Base-by-base conservation (phyloP, 2,329 filamentous ascomycete species). In the Talaromyces sp. region DNA sequence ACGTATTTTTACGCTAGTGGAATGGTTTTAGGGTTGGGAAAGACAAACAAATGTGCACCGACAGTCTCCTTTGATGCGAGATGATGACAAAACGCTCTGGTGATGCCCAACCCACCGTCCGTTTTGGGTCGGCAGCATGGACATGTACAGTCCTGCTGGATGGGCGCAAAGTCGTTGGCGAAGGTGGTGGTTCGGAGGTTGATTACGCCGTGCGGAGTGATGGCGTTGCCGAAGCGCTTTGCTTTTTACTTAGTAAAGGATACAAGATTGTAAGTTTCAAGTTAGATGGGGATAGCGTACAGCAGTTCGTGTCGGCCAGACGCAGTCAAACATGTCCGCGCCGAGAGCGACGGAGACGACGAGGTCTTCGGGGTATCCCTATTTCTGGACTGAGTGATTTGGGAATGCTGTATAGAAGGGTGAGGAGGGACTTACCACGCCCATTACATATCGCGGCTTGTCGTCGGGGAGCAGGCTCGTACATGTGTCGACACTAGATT, bases 391-490 rank as follows among this genome's bases (percentile, higher is more conserved):
- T 47, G n/a, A 18, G 42, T 47, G 23, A 12, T 23, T 18, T 18
- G 42, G 6, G 14, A 0, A 56, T 72, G n/a, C 4, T 47, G n/a
- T 47, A 9, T 7, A 23, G 9, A 9, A 6, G 55, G 34, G 5
- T 5, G 6, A 6, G 55, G 34, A 16, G 34, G 6, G 53, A 70
- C 82, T 67, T 76, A 85, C 86, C 68, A 99, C 95, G 18, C 95
- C 95, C 96, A 99, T 99, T 61, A 99, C 94, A 78, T 99, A 99
- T 73, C 95, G 85, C n/a, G 95, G 95, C 77, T 99, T 99, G 64
- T 90, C 81, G 62, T 94, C 89, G 0, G 96, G 96, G 18, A 99
- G 82, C 62, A 96, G 76, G 34, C 82, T 85, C 1, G 95, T 98
- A 75, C 95, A 98, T 1, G 91, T 88, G 63, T 87, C 84, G 30